These are phyloP conservation scores for Crithidia bombi DNA, from an alignment of 208 protist genomes.

Conservation along the genomic window DNA sequence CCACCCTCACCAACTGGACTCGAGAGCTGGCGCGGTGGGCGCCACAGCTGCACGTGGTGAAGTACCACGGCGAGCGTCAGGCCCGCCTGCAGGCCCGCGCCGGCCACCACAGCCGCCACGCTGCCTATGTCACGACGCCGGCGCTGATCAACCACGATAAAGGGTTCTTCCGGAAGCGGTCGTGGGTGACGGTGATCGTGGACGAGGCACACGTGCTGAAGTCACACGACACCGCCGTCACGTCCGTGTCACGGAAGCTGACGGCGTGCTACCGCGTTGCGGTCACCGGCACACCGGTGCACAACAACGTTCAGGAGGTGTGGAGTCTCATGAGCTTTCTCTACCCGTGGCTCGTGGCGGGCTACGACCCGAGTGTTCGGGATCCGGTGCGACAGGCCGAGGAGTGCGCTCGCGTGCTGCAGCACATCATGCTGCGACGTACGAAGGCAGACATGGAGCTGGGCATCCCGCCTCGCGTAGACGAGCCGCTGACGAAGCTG, in stretches of 20 bases:
- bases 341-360: conserved; percentile 83
- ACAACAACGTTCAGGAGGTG: conserved; percentile 97
- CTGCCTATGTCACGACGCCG: conserved; percentile 96
- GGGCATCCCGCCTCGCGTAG: conserved; percentile 95
- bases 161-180: conserved; percentile 81
- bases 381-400: conserved; percentile 62
- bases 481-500: conserved; percentile 73
- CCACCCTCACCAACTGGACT: conserved; percentile 95
- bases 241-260: conserved; percentile 70
- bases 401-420: conserved; percentile 71
- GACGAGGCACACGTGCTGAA: conserved; percentile 98
- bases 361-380: conserved; percentile 47
- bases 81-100: conserved; percentile 39
- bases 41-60: conserved; percentile 89
- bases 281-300: conserved; percentile 96
- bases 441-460: conserved; percentile 98
- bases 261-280: conserved; percentile 78
- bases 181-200: conserved; percentile 93
- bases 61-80: conserved; percentile 90
- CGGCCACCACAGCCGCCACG: conserved; percentile 59
- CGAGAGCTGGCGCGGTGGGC: conserved; percentile 90
- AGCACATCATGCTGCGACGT: conserved; percentile 95
- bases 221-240: conserved; percentile 69
- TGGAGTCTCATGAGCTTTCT: conserved; percentile 97
- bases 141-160: conserved; percentile 90